A percentile compares a stretch with the other conserved stretches of the same genome.
phyloP scores from a whole-genome alignment of 2,329 filamentous ascomycete species.

The Colletotrichum falcatum region DNA sequence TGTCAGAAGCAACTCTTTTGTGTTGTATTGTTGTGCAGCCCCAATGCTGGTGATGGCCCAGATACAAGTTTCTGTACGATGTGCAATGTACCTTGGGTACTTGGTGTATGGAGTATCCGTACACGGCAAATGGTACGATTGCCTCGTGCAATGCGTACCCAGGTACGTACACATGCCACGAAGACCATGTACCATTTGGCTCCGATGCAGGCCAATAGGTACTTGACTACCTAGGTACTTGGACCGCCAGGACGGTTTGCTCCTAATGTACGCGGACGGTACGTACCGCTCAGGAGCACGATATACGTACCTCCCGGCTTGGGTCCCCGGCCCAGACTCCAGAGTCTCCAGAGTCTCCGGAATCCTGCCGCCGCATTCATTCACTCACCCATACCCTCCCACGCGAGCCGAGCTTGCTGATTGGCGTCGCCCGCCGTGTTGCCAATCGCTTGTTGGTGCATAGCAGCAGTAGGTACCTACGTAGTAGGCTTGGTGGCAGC shows the following conservation, averaged over 20 bases:
- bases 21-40: neutral
- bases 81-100: too few relatives aligned
- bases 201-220: neutral
- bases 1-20: neutral
- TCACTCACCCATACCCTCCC: neutral
- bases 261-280: constrained; percentile 1
- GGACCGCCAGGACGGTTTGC: constrained; percentile 35
- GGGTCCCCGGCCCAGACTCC: neutral
- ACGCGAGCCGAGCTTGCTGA: neutral
- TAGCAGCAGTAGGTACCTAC: too few relatives aligned
- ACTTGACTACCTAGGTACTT: constrained; percentile 28
- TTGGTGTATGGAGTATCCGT: too few relatives aligned
- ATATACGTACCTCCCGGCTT: neutral
- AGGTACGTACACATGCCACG: neutral
- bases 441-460: neutral
- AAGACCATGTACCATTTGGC: neutral
- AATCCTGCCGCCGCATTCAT: neutral
- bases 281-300: too few relatives aligned
- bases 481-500: constrained; percentile 7
- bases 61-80: too few relatives aligned
- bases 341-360: constrained; percentile 18
- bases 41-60: too few relatives aligned
- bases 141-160: too few relatives aligned
- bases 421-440: too few relatives aligned
- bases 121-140: too few relatives aligned